phyloP scores from a whole-genome alignment of 768 basidiomycete genomes.

The Suillus subluteus region DNA sequence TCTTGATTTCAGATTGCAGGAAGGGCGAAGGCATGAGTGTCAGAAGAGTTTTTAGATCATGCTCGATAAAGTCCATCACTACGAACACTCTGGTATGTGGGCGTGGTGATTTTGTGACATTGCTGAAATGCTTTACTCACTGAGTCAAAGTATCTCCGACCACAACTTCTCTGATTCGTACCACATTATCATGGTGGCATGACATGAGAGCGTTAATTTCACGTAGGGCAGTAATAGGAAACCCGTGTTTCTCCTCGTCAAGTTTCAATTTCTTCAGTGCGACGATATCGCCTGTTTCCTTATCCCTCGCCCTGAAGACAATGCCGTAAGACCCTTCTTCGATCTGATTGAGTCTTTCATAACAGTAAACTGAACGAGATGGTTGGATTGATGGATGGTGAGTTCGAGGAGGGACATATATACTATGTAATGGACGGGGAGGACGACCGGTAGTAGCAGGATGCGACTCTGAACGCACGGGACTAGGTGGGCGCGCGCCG shows the following conservation, averaged over 20 bases:
- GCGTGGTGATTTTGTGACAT: slow-evolving; percentile 16
- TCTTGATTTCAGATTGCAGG: slow-evolving; percentile 98
- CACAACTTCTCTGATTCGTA: slow-evolving; percentile 95
- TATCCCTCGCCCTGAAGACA: slow-evolving; percentile 95
- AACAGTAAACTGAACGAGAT: slow-evolving; percentile 92
- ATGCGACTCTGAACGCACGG: slow-evolving; percentile 10
- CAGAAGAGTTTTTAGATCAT: slow-evolving; percentile 96
- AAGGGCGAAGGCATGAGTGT: slow-evolving; percentile 96
- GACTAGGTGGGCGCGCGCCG: slow-evolving; percentile 24
- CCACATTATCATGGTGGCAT: slow-evolving; percentile 94
- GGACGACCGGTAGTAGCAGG: slow-evolving; percentile 18
- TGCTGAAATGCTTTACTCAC: slow-evolving; percentile 60
- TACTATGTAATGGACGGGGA: slow-evolving; percentile 49
- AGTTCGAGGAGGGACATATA: slow-evolving; percentile 76
- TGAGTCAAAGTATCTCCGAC: slow-evolving; percentile 98
- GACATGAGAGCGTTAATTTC: slow-evolving; percentile 97
- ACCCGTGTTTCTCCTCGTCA: slow-evolving; percentile 98
- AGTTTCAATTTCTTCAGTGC: slow-evolving; percentile 98
- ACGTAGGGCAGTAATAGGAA: slow-evolving; percentile 94
- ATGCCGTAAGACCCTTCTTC: slow-evolving; percentile 99
- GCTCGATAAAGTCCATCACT: slow-evolving; percentile 99
- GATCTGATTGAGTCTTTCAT: slow-evolving; percentile 95
- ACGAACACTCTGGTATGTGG: slow-evolving; percentile 81
- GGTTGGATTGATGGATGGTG: slow-evolving; percentile 79
- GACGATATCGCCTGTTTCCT: slow-evolving; percentile 92